A percentile compares a stretch with the other conserved stretches of the same genome.
Conservation (phyloP, 768 basidiomycete species). For the Lactarius trivialis region DNA sequence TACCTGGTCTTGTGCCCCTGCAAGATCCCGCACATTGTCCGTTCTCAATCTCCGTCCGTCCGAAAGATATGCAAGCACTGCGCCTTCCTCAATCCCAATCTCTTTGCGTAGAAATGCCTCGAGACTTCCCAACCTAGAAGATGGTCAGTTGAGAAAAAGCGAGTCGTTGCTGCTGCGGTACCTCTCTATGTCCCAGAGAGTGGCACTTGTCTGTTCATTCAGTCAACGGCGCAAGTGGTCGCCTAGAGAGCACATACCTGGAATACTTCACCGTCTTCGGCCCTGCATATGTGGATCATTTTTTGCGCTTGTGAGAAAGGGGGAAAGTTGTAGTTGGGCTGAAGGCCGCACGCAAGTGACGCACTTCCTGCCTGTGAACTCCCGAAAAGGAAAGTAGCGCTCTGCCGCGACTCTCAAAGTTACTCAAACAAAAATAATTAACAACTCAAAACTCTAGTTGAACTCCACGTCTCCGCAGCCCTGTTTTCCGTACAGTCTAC, state of each 20-base stretch:
- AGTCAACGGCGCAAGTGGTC: conserved; percentile 2
- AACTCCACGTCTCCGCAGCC: too few species aligned
- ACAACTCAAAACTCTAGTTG: too few species aligned
- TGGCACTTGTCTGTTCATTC: conserved; percentile 44
- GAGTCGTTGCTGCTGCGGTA: conserved; percentile 27
- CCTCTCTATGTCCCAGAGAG: conserved; percentile 75
- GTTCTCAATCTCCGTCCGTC: conserved; percentile 69
- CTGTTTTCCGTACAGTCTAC: too few species aligned
- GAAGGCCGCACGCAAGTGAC: background rate
- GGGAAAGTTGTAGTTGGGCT: background rate
- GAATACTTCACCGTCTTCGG: conserved; percentile 36
- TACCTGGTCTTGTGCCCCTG: conserved; percentile 70
- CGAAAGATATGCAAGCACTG: conserved; percentile 69
- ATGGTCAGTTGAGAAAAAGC: conserved; percentile 9
- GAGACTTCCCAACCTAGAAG: conserved; percentile 53
- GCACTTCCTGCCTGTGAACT: background rate
- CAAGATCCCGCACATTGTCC: conserved; percentile 69
- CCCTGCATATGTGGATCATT: conserved; percentile 39
- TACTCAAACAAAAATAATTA: too few species aligned
- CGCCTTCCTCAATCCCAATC: conserved; percentile 62
- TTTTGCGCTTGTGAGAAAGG: background rate
- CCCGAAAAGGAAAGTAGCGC: conserved; percentile 18
- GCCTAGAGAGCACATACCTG: conserved; percentile 25
- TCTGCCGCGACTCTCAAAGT: too few species aligned
- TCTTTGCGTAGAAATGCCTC: conserved; percentile 67